Conservation (phyloP, 2,329 filamentous ascomycete genomes). For the Penicillium verrucosum region DNA sequence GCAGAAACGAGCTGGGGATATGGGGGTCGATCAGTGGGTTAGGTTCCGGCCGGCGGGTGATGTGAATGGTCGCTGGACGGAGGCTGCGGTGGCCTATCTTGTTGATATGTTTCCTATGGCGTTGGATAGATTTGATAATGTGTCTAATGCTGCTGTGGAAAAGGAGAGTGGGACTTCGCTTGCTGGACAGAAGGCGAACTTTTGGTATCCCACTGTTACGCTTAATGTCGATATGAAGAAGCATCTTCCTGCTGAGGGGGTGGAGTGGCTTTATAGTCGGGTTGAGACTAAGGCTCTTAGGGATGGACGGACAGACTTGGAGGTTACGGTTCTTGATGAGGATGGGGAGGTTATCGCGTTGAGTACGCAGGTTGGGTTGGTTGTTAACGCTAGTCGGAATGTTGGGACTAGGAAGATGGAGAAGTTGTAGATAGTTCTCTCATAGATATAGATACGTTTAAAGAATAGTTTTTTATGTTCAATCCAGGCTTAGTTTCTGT, state of each 20-base stretch:
- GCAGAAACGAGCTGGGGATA: constrained; percentile 12
- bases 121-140: constrained; percentile 50
- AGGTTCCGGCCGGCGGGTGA: constrained; percentile 54
- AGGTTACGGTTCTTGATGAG: constrained; percentile 65
- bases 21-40: constrained; percentile 63
- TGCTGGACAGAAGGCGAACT: constrained; percentile 38
- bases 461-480: not conserved
- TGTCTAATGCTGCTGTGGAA: constrained; percentile 31
- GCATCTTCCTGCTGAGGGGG: constrained; percentile 62
- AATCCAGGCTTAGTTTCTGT: not conserved
- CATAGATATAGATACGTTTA: not conserved
- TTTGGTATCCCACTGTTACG: constrained; percentile 74
- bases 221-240: constrained; percentile 78
- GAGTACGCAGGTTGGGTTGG: constrained; percentile 65
- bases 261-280: constrained; percentile 69
- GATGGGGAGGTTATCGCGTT: constrained; percentile 63
- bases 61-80: constrained; percentile 55
- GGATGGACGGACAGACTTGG: constrained; percentile 71
- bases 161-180: constrained; percentile 22
- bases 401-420: constrained; percentile 44
- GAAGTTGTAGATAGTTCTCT: constrained; percentile 19
- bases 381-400: constrained; percentile 64
- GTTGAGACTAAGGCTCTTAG: constrained; percentile 63
- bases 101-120: constrained; percentile 68
- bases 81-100: constrained; percentile 62